These are phyloP conservation scores for Chenopodium quinoa DNA, from an alignment of 148 eudicot species.

Conservation along the genomic window DNA sequence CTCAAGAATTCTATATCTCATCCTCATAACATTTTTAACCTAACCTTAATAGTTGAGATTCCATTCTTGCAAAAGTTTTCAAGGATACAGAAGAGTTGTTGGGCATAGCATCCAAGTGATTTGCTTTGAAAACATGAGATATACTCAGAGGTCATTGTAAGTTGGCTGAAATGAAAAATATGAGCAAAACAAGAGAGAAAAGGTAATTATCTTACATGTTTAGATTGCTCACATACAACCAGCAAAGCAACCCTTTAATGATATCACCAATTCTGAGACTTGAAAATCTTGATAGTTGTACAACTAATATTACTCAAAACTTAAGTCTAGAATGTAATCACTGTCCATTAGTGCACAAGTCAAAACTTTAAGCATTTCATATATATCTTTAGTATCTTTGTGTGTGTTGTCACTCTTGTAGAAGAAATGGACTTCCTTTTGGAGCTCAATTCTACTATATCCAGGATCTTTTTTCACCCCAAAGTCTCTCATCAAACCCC, in stretches of 20 bases:
- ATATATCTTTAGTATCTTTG: slow-evolving; percentile 39
- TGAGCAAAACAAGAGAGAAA: neutral
- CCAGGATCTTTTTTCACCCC: slow-evolving; percentile 79
- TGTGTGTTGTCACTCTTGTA: slow-evolving; percentile 69
- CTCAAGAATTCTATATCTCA: neutral
- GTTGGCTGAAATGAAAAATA: neutral
- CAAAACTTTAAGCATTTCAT: slow-evolving; percentile 51
- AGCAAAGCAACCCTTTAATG: slow-evolving; percentile 10
- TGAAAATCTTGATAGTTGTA: neutral
- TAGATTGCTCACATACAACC: slow-evolving; percentile 5
- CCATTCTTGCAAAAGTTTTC: neutral
- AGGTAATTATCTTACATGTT: slow-evolving; percentile 11
- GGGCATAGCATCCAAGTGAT: neutral
- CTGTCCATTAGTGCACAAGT: slow-evolving; percentile 43
- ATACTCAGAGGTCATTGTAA: neutral
- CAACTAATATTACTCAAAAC: slow-evolving; percentile 19
- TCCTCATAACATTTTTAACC: neutral
- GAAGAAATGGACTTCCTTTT: slow-evolving; percentile 55
- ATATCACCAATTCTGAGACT: neutral
- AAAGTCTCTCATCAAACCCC: slow-evolving; percentile 64
- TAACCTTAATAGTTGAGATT: neutral
- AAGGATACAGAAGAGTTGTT: neutral
- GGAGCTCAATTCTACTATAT: slow-evolving; percentile 79
- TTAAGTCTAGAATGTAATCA: slow-evolving; percentile 35
- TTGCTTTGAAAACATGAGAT: neutral